phyloP scores from a whole-genome alignment of 2,329 filamentous ascomycete species.

The Biscogniauxia mediterranea region DNA sequence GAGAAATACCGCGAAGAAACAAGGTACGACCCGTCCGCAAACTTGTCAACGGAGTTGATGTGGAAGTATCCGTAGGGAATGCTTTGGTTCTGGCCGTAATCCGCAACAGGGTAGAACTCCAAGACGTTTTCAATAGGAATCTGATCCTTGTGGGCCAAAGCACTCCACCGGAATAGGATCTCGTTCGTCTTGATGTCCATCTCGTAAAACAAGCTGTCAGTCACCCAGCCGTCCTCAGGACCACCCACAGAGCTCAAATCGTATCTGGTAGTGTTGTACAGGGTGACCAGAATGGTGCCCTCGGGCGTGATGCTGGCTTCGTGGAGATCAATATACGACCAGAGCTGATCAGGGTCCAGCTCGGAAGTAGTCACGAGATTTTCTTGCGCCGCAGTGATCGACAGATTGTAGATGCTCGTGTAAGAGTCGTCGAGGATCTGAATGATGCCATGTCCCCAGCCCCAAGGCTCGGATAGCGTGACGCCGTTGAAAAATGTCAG shows the following conservation, averaged over 20 bases:
- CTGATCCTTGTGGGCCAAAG: conserved; percentile 37
- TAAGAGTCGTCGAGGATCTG: conserved; percentile 33
- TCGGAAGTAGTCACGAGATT: conserved; percentile 13
- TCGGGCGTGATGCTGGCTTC: conserved; percentile 31
- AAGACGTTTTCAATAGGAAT: conserved; percentile 18
- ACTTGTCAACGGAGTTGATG: conserved; percentile 28
- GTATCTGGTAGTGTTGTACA: conserved; percentile 29
- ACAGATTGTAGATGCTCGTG: conserved; percentile 22
- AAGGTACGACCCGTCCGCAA: conserved; percentile 27
- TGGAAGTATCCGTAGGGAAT: conserved; percentile 29
- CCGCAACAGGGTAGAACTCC: conserved; percentile 18
- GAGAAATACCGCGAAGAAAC: conserved; percentile 26
- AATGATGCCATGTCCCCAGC: conserved; percentile 33
- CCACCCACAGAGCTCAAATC: conserved; percentile 35
- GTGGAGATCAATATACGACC: conserved; percentile 32
- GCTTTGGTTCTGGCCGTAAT: conserved; percentile 20
- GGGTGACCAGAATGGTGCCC: conserved; percentile 30
- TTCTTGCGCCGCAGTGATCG: conserved; percentile 13
- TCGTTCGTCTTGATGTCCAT: conserved; percentile 40
- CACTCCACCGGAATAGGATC: conserved; percentile 41
- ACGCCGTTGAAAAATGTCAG: conserved; percentile 32
- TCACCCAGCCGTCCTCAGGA: conserved; percentile 32
- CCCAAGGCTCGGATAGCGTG: conserved; percentile 24
- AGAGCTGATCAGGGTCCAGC: conserved; percentile 9
- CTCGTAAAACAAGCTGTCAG: conserved; percentile 40